These are phyloP conservation scores for Beauveria medogensis DNA, from an alignment of 2,329 filamentous ascomycete genomes.

Conservation along the genomic window DNA sequence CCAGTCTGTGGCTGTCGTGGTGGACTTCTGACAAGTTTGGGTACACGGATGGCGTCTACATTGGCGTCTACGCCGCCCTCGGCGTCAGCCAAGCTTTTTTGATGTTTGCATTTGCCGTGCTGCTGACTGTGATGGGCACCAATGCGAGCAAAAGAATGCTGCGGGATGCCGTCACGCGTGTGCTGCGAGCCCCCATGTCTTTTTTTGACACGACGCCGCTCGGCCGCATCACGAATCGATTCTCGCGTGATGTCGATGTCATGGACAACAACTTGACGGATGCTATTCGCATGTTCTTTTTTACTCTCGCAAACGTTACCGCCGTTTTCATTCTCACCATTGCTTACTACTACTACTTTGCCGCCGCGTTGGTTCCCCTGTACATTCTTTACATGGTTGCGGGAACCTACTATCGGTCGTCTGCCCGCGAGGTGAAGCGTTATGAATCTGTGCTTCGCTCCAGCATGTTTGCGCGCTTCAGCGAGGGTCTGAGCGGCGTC, in stretches of 20 bases:
- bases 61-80: constrained; percentile 62
- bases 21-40: constrained; percentile 79
- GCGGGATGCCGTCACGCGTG: constrained; percentile 67
- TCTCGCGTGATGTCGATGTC: constrained; percentile 89
- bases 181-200: constrained; percentile 67
- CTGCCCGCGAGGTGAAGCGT: constrained; percentile 88
- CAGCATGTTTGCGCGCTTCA: constrained; percentile 81
- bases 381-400: constrained; percentile 73
- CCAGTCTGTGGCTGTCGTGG: constrained; percentile 86
- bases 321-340: constrained; percentile 87
- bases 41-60: constrained; percentile 61
- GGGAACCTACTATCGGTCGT: constrained; percentile 80
- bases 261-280: constrained; percentile 93
- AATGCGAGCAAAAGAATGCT: constrained; percentile 76
- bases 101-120: constrained; percentile 73
- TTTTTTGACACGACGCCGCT: constrained; percentile 97
- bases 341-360: constrained; percentile 89
- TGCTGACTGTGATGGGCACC: constrained; percentile 72
- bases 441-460: constrained; percentile 87
- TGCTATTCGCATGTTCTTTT: constrained; percentile 84
- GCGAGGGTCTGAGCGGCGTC: constrained; percentile 77
- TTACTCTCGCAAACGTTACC: constrained; percentile 74
- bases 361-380: constrained; percentile 53
- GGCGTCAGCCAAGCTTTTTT: constrained; percentile 63
- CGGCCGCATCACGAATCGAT: constrained; percentile 91